phyloP scores from a whole-genome alignment of 441 rosid species.

The Adansonia grandidieri region DNA sequence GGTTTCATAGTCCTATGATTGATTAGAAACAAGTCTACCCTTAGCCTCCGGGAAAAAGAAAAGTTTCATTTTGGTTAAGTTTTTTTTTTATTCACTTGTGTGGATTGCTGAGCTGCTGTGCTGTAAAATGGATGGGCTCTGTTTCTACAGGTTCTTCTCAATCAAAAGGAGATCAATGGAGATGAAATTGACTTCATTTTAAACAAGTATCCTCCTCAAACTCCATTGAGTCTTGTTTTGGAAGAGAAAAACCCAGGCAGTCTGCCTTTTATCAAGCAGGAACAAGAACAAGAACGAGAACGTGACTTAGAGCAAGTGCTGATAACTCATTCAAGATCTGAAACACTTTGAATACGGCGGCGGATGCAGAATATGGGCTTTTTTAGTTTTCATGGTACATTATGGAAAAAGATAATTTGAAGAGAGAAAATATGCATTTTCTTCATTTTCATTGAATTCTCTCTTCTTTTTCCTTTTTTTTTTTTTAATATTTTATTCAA shows the following conservation, averaged over 20 bases:
- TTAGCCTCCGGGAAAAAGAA: not conserved
- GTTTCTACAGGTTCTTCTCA: slow-evolving; percentile 70
- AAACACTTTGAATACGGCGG: slow-evolving; percentile 22
- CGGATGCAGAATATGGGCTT: not conserved
- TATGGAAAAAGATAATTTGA: too few species aligned
- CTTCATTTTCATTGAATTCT: not conserved
- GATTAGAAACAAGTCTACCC: not conserved
- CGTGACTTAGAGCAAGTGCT: slow-evolving; percentile 42
- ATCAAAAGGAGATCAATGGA: slow-evolving; percentile 75
- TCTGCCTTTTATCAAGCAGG: slow-evolving; percentile 47
- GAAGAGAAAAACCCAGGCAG: slow-evolving; percentile 80
- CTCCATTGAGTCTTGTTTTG: slow-evolving; percentile 58
- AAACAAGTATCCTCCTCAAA: slow-evolving; percentile 74
- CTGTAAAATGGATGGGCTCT: not conserved
- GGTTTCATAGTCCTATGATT: not conserved
- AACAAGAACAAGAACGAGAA: slow-evolving; percentile 36
- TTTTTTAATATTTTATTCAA: too few species aligned
- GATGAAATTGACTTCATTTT: slow-evolving; percentile 78
- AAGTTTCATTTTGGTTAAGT: not conserved
- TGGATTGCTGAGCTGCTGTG: not conserved
- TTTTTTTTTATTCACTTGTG: not conserved
- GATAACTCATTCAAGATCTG: slow-evolving; percentile 40
- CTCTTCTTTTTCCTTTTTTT: not conserved
- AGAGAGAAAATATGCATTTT: not conserved
- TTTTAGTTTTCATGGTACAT: not conserved